phyloP scores from a whole-genome alignment of 2,329 filamentous ascomycete species.

The Tolypocladium endophyticum region DNA sequence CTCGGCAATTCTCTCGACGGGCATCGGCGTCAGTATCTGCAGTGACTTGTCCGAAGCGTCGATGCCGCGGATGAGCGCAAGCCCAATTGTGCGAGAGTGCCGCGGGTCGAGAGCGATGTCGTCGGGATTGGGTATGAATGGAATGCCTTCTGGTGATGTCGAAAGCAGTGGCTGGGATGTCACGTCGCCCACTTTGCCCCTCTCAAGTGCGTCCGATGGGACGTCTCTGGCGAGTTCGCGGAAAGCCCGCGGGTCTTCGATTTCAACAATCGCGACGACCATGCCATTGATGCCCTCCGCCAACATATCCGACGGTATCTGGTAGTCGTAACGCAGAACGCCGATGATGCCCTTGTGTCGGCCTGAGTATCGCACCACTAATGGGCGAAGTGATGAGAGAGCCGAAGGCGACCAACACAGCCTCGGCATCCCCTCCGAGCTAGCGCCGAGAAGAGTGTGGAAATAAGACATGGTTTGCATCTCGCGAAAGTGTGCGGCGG shows the following conservation, averaged over 20 bases:
- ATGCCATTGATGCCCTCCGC: conserved; percentile 59
- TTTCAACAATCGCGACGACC: conserved; percentile 54
- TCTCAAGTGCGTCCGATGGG: neutral
- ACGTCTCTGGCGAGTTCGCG: conserved; percentile 14
- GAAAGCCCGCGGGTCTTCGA: conserved; percentile 45
- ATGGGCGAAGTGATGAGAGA: conserved; percentile 46
- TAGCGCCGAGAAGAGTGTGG: conserved; percentile 30
- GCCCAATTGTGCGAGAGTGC: conserved; percentile 48
- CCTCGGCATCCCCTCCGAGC: neutral
- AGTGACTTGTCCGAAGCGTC: conserved; percentile 42
- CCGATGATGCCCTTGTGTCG: conserved; percentile 45
- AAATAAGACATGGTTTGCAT: conserved; percentile 81
- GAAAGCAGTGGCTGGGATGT: conserved; percentile 3
- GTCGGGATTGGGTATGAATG: conserved; percentile 47
- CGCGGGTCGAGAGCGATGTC: conserved; percentile 48
- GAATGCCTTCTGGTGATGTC: conserved; percentile 40
- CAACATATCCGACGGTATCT: conserved; percentile 46
- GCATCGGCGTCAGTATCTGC: conserved; percentile 55
- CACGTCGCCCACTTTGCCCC: neutral
- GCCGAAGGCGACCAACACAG: conserved; percentile 41
- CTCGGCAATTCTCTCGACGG: conserved; percentile 25
- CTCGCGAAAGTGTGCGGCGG: conserved; percentile 53
- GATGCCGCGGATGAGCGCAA: conserved; percentile 61
- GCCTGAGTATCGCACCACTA: conserved; percentile 50
- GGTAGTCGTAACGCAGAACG: conserved; percentile 57